A percentile compares a stretch with the other conserved stretches of the same genome.
phyloP scores from a whole-genome alignment of 257 asterid genomes.

The Solanum peruvianum region DNA sequence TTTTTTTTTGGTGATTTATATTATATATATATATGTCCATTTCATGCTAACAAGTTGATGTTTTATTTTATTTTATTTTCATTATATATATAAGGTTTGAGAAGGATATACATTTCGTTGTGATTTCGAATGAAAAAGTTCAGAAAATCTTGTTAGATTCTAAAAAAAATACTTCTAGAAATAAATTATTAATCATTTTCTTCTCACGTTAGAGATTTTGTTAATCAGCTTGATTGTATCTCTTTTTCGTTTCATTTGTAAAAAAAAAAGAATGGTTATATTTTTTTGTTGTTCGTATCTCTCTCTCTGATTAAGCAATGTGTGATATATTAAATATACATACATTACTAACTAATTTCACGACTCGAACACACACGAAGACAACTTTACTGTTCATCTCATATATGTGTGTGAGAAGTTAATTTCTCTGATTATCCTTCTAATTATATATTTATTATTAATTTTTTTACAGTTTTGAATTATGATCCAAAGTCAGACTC shows the following conservation, averaged over 20 bases:
- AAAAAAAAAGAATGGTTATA: no score
- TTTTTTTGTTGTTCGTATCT: no score
- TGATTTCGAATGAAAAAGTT: no score
- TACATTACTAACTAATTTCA: neutral
- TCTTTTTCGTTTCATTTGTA: no score
- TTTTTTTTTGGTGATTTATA: neutral
- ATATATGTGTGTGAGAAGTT: no score
- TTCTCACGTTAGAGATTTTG: no score
- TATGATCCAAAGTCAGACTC: slow-evolving; percentile 43
- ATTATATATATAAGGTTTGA: no score
- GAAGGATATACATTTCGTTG: neutral
- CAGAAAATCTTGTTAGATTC: no score
- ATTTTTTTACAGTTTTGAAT: slow-evolving; percentile 25
- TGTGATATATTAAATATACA: no score
- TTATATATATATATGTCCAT: neutral
- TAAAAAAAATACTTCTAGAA: no score
- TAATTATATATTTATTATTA: neutral
- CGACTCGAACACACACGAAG: neutral
- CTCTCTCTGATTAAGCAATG: neutral
- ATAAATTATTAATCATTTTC: no score
- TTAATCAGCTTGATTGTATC: no score
- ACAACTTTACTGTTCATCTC: neutral
- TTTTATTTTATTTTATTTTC: neutral
- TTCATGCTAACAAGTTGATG: neutral
- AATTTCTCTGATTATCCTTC: neutral